Conservation (phyloP, 148 eudicot species). For the Chenopodium album region DNA sequence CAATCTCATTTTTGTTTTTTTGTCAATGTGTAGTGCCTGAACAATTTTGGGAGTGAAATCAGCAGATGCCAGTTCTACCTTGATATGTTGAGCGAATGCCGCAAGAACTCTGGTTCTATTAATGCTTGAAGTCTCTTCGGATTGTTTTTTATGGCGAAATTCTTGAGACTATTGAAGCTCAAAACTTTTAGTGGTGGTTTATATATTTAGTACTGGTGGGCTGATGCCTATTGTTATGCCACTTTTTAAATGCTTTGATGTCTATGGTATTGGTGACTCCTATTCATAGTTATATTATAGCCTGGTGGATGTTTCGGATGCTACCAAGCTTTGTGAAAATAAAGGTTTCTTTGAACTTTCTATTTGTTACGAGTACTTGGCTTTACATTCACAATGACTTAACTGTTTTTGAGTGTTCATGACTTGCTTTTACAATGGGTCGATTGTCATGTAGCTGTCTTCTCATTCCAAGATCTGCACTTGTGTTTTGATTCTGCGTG, state of each 20-base stretch:
- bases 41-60: conserved; percentile 64
- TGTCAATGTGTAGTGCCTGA: conserved; percentile 52
- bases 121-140: conserved; percentile 31
- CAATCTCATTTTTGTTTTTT: no score
- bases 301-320: background rate
- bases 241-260: background rate
- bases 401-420: background rate
- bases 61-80: conserved; percentile 92
- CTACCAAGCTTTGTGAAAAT: conserved; percentile 12
- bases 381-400: no score
- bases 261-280: background rate
- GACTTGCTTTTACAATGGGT: no score
- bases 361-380: background rate
- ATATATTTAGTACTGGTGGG: background rate
- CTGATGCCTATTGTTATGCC: conserved; percentile 9
- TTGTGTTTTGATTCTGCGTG: no score
- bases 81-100: conserved; percentile 87
- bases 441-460: no score
- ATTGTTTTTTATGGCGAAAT: background rate
- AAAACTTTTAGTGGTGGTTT: conserved; percentile 19
- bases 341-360: background rate
- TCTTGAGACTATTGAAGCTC: conserved; percentile 11
- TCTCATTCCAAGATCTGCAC: no score
- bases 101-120: conserved; percentile 53
- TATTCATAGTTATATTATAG: background rate